phyloP scores from a whole-genome alignment of 306 rosid genomes.

The Luffa aegyptiaca region DNA sequence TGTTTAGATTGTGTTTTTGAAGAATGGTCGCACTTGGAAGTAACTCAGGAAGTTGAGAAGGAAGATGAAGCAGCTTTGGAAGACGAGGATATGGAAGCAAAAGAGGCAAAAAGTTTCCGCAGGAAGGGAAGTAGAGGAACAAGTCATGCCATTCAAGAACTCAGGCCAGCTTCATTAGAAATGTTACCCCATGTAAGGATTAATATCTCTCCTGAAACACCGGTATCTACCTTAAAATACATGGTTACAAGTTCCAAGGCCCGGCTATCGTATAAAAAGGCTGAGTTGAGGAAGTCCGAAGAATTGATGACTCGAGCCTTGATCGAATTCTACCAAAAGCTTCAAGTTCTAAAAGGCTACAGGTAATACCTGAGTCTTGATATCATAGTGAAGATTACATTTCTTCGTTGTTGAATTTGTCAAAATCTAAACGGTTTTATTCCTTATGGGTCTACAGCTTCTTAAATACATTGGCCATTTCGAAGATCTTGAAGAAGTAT shows the following conservation, averaged over 20 bases:
- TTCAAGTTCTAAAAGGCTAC: conserved; percentile 50
- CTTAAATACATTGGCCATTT: conserved; percentile 58
- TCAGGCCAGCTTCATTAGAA: conserved; percentile 39
- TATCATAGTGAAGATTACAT: background rate
- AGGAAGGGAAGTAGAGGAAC: background rate
- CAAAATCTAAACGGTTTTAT: background rate
- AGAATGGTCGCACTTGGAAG: conserved; percentile 35
- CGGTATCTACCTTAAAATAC: conserved; percentile 42
- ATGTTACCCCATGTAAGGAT: conserved; percentile 47
- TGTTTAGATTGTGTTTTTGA: conserved; percentile 5
- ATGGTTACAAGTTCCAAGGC: conserved; percentile 24
- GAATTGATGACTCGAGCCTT: conserved; percentile 42
- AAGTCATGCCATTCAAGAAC: background rate
- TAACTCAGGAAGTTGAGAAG: conserved; percentile 58
- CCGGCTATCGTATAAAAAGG: conserved; percentile 36
- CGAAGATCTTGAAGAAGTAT: conserved; percentile 82
- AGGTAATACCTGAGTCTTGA: conserved; percentile 30
- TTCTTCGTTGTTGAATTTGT: background rate
- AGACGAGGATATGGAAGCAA: conserved; percentile 17
- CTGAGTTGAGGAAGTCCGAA: conserved; percentile 50
- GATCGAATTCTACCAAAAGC: conserved; percentile 52
- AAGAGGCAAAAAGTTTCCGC: conserved; percentile 4
- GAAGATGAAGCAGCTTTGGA: conserved; percentile 16
- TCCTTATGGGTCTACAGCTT: conserved; percentile 33
- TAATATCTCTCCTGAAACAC: conserved; percentile 47